Base-by-base conservation (phyloP, 306 rosid genomes). In the Trifolium repens region DNA sequence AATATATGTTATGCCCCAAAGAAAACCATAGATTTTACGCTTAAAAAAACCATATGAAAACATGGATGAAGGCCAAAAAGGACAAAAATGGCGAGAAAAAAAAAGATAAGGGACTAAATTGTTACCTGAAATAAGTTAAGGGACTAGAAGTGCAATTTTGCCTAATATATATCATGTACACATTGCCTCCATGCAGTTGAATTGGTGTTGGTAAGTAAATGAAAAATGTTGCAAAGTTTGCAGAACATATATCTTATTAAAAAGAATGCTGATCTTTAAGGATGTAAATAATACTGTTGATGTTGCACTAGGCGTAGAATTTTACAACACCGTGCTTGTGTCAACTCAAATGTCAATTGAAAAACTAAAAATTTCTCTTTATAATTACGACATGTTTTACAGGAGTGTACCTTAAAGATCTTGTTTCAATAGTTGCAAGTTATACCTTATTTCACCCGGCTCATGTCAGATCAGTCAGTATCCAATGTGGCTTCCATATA, bases 391-490 rank as follows among this genome's bases (percentile, higher is more conserved):
- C 11, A 67, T 24, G 42, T 67, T 59, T 73, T 58, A 11, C 63
- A 50, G 34, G 26, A 47, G 52, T 17, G 35, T 65, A 63, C 16
- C 44, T 16, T 35, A 62, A 27, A 8, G 30, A n/a, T 39, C 12
- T 72, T 79, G 9, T 14, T 55, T 73, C 69, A 67, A 19, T 9
- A 26, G 32, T 72, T 15, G n/a, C 35, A 54, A 72, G 60, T 71
- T 39, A 35, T 70, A 70, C 39, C 67, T 78, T 16, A n/a, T 16
- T 37, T 42, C 32, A 17, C 44, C 14, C 0, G n/a, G 16, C 27
- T 64, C 8, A 17, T 13, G 50, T 37, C n/a, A 9, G 69, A 43
- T 66, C 9, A 7, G 53, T 24, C 22, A 3, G 37, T 42, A 43
- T 26, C 16, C 11, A 43, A 10, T 43, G 37, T 67, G 22, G 19